Evolutionary conservation across 2,329 filamentous ascomycete genomes (phyloP), one percentile per base, ranked within the genome.

Genomic region (Arthrobotrys pseudoclavata): DNA sequence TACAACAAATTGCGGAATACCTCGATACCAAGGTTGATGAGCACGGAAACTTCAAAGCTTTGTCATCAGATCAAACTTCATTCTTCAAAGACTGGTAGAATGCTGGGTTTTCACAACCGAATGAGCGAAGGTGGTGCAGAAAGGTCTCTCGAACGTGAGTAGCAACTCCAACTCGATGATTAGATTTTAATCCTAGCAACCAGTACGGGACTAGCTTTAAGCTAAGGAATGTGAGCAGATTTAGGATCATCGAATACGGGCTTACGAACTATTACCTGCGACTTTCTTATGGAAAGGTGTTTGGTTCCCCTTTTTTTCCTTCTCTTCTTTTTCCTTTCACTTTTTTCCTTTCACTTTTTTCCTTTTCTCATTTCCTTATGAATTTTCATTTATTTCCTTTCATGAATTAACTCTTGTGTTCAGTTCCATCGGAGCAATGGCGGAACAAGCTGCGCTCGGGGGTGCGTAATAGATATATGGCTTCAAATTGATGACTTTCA

Each of bases 61-160:
- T 45, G 6, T 68, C 63, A 5, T 68, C 62, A 1, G 70, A 75
- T 55, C 31, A 34, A 31, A 48, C 45, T 15, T 75, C 69, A 13
- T 60, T 50, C 9, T 61, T 26, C 15, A 71, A 64, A 57, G 69
- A 50, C 5, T 71, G 66, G 52, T 71, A 57, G 26, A 24, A 13
- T 1, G 3, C 24, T 26, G 22, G 18, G 40, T 18, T 12, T 0
- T 20, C 15, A n/a, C n/a, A 12, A 18, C 2, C 7, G 45, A 47
- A 40, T 26, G 22, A 26, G 7, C 6, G 45, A 48, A 20, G 45
- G 3, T 12, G 1, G 45, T 3, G 0, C 18, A 48, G 18, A n/a
- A 22, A 12, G 9, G 10, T 7, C 15, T 22, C 7, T 52, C 22
- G 13, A n/a, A 29, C 4, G 48, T 29, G 15, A 4, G 48, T 29